Conservation (phyloP, 2,329 filamentous ascomycete species). For the Trichoderma aggressivum region DNA sequence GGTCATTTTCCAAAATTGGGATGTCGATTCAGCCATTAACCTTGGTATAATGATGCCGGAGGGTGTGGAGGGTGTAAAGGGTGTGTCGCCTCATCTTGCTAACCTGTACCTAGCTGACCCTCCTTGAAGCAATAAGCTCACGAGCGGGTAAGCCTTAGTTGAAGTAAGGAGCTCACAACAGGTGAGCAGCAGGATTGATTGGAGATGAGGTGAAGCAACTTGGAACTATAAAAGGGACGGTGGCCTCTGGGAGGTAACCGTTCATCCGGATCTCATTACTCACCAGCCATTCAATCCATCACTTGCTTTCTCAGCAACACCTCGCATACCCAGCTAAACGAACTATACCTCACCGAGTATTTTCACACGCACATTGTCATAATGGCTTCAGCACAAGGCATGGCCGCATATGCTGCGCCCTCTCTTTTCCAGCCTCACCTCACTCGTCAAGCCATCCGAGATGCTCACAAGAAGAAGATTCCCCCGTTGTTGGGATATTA, state of each 20-base stretch:
- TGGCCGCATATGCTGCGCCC: slow-evolving; percentile 28
- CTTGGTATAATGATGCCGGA: background rate
- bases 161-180: background rate
- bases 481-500: slow-evolving; percentile 43
- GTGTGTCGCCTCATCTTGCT: background rate
- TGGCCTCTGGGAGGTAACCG: background rate
- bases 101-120: background rate
- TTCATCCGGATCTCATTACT: background rate
- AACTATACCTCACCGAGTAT: background rate
- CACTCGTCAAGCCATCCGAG: slow-evolving; percentile 43
- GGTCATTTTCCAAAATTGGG: background rate
- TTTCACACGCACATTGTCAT: background rate
- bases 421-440: slow-evolving; percentile 47
- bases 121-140: background rate
- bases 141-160: background rate
- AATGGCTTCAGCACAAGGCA: slow-evolving; percentile 4
- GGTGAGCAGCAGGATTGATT: background rate
- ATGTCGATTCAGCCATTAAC: background rate
- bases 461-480: slow-evolving; percentile 45
- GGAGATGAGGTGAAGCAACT: background rate
- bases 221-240: background rate
- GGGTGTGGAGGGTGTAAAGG: background rate
- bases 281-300: background rate
- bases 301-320: background rate
- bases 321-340: background rate